A percentile compares a stretch with the other conserved stretches of the same genome.
Evolutionary conservation across 2,329 filamentous ascomycete species (phyloP).

Genomic region (Colletotrichum godetiae): DNA sequence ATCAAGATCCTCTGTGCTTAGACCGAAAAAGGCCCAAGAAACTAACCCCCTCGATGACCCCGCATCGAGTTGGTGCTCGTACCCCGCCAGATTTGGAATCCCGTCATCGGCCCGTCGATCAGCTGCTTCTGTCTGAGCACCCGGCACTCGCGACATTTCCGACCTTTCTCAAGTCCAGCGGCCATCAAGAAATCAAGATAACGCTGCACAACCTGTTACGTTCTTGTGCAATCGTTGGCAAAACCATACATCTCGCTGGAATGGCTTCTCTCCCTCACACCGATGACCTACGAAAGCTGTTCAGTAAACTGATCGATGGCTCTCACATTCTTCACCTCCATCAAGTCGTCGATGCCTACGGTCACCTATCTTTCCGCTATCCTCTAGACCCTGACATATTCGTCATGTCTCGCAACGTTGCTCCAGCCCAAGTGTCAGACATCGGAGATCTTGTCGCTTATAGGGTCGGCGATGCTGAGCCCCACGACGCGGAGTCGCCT

Average conservation of each 20-base stretch:
- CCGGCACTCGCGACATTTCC: too few relatives aligned
- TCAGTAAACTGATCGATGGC: conserved; percentile 51
- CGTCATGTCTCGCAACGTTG: conserved; percentile 58
- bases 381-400: conserved; percentile 57
- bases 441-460: conserved; percentile 59
- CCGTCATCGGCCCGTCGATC: neutral
- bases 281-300: neutral
- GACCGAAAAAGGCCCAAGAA: neutral
- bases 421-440: conserved; percentile 58
- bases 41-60: neutral
- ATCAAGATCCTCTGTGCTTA: neutral
- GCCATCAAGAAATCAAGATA: neutral
- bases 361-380: conserved; percentile 64
- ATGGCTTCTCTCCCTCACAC: neutral
- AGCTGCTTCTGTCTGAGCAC: neutral
- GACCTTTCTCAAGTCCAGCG: neutral
- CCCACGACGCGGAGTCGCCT: conserved; percentile 50
- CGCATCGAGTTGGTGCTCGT: neutral
- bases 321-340: conserved; percentile 65
- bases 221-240: neutral
- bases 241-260: neutral
- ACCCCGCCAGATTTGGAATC: neutral
- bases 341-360: conserved; percentile 63
- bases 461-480: conserved; percentile 51
- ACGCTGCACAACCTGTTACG: neutral